Conservation (phyloP, 257 asterid genomes). For the Eustoma russellianum region DNA sequence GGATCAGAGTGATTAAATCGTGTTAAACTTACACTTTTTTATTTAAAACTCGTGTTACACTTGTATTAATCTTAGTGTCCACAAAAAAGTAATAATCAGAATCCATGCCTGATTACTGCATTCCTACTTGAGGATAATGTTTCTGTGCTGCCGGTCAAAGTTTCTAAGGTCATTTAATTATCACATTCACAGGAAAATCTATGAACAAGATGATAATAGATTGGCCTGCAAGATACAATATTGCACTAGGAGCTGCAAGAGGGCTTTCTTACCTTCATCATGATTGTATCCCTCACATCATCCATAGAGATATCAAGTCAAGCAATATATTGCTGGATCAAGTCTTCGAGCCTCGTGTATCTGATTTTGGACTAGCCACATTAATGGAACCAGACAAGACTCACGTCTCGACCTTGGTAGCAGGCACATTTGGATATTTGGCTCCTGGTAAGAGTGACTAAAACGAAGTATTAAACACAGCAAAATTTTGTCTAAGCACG, state of each 20-base stretch:
- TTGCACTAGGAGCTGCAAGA: conserved; percentile 86
- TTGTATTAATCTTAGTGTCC: no score
- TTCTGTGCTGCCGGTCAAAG: no score
- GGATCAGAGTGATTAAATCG: no score
- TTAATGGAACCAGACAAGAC: conserved; percentile 74
- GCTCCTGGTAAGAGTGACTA: conserved; percentile 59
- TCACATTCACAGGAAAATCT: conserved; percentile 43
- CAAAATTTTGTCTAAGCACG: no score
- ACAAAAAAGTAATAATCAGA: neutral
- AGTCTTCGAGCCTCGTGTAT: conserved; percentile 62
- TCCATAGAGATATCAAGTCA: conserved; percentile 81
- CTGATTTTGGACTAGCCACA: conserved; percentile 89
- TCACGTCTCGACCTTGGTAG: conserved; percentile 80
- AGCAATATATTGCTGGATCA: conserved; percentile 76
- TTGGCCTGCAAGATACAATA: conserved; percentile 68
- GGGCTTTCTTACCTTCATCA: conserved; percentile 87
- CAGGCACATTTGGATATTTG: conserved; percentile 87
- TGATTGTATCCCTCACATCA: conserved; percentile 82
- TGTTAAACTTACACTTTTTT: no score
- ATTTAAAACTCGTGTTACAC: no score
- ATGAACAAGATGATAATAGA: conserved; percentile 44
- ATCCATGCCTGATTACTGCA: neutral
- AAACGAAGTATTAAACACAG: no score
- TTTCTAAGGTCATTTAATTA: conserved; percentile 2
- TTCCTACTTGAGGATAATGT: neutral